phyloP scores from a whole-genome alignment of 305 asterid species.

The Fraxinus greggii region DNA sequence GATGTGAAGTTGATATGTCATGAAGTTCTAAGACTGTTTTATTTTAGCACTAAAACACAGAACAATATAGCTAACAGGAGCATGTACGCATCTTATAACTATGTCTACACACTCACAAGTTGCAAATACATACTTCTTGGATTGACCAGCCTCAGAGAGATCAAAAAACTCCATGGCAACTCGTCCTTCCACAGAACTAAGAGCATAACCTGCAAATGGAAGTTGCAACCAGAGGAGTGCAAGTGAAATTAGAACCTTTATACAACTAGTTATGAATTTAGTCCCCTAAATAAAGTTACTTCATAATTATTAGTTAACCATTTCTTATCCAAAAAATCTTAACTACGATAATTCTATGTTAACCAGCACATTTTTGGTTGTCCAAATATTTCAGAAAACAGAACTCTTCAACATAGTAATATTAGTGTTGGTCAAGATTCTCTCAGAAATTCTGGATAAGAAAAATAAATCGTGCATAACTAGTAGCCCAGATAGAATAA shows the following conservation, averaged over 20 bases:
- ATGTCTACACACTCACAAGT: not conserved
- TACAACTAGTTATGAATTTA: not conserved
- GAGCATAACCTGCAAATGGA: constrained; percentile 79
- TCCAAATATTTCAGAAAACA: not conserved
- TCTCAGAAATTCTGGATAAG: constrained; percentile 4
- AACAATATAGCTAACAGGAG: not conserved
- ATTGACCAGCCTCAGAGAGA: constrained; percentile 81
- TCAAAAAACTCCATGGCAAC: constrained; percentile 94
- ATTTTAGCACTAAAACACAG: not conserved
- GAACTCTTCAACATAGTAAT: not conserved
- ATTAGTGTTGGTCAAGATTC: not conserved
- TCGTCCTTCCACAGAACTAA: constrained; percentile 90
- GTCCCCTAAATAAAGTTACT: not conserved
- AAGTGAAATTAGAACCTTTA: not conserved
- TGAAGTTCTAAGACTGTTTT: not conserved
- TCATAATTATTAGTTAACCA: not conserved
- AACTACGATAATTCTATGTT: not conserved
- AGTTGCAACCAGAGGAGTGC: constrained; percentile 19
- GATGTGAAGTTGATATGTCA: constrained; percentile 5
- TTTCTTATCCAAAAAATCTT: not conserved
- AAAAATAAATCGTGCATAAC: not conserved
- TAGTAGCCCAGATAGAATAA: not conserved
- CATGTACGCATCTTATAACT: not conserved
- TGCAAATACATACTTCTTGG: constrained; percentile 62
- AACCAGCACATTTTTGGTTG: not conserved